Evolutionary conservation across 768 basidiomycete genomes (phyloP), one percentile per base, ranked within the genome.

Genomic region (Termitomyces sp.): DNA sequence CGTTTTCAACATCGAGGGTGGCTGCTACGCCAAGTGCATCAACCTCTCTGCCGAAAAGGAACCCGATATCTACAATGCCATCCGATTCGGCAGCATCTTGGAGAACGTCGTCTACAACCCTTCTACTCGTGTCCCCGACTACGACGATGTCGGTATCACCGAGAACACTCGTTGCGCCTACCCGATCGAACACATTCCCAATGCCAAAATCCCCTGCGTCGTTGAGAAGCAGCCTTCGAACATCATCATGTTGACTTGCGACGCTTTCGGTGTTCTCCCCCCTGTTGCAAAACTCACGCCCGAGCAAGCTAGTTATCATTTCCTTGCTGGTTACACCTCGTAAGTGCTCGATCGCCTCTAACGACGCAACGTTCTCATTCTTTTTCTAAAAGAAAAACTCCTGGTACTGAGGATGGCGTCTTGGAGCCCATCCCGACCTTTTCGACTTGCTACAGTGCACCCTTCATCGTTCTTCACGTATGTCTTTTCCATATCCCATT

Each of bases 131-230:
- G 70, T 77, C 29, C 90, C 97, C 54, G 96, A 99, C 77, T 99
- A 98, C 77, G 92, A 98, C 73, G 97, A 98, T 71, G 82, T 94
- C 67, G 82, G 88, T 74, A 98, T 98, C 77, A 99, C 97, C 11
- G 97, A 99, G 79, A 99, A 99, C 82, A 99, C 97, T 31, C 94
- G 97, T 53, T 99, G 97, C 75, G 96, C 96, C 32, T 98, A 99
- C 78, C 96, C 97, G 10, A 99, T 99, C 74, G 96, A 99, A 72
- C 93, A 80, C 80, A 98, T 99, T 67, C 88, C 92, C 63, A 96
- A 97, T 72, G 96, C 96, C 61, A 85, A 91, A 75, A 92, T 98
- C 68, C 96, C 96, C 32, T 98, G 96, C 77, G 68, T 86, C 47
- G 91, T 94, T 69, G 81, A 91, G 67, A 81, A 82, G 48, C 96